These are phyloP conservation scores for Mycena latifolia DNA, from an alignment of 768 basidiomycete genomes.

Conservation along the genomic window DNA sequence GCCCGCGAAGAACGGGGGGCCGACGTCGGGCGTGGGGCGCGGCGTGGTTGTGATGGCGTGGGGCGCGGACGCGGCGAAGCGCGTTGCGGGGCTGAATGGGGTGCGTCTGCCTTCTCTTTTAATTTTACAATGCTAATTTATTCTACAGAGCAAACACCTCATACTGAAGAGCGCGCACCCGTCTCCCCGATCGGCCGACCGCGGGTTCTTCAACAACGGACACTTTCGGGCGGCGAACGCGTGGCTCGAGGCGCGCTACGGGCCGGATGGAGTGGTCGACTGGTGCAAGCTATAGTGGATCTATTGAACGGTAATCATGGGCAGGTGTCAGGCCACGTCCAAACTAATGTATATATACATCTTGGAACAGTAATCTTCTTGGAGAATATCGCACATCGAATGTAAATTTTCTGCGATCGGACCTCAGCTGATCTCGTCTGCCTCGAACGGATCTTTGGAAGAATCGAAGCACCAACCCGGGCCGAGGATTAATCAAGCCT, in stretches of 20 bases:
- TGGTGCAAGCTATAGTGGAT: slow-evolving; percentile 64
- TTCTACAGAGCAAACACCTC: slow-evolving; percentile 70
- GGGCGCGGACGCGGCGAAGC: slow-evolving; percentile 89
- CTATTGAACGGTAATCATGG: no score
- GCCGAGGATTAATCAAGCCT: no score
- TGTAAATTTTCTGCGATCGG: no score
- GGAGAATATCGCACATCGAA: no score
- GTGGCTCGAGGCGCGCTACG: slow-evolving; percentile 88
- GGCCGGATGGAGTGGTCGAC: slow-evolving; percentile 75
- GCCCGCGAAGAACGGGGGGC: slow-evolving; percentile 44
- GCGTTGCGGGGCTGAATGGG: slow-evolving; percentile 81
- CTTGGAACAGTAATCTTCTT: slow-evolving; percentile 3
- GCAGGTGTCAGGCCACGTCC: no score
- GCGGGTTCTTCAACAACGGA: slow-evolving; percentile 64
- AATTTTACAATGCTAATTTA: slow-evolving; percentile 36
- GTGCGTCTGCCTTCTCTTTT: slow-evolving; percentile 54
- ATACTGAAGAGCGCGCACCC: slow-evolving; percentile 61
- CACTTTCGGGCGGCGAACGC: slow-evolving; percentile 91
- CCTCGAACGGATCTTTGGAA: no score
- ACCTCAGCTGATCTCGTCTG: no score
- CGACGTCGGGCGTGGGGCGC: slow-evolving; percentile 67
- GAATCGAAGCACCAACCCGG: no score
- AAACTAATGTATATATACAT: not conserved
- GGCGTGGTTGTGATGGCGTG: slow-evolving; percentile 89
- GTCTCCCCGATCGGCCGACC: slow-evolving; percentile 65